phyloP scores from a whole-genome alignment of 2,329 filamentous ascomycete genomes.

The Xylariaceae sp. region DNA sequence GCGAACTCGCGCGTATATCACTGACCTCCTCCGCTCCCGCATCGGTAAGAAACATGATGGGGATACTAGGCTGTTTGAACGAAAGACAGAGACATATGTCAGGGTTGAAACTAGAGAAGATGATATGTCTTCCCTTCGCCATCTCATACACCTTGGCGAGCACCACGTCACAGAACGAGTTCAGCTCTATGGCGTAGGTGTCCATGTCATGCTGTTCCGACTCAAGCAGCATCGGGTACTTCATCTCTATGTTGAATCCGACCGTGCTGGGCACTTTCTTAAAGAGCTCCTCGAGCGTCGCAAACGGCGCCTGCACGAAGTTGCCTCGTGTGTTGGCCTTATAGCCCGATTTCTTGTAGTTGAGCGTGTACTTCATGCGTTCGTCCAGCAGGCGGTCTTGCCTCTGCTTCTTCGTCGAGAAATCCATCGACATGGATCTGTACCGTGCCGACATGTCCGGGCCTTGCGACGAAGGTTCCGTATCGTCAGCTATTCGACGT shows the following conservation, averaged over 20 bases:
- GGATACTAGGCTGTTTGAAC: slow-evolving; percentile 96
- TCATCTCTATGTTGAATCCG: slow-evolving; percentile 98
- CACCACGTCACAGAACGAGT: slow-evolving; percentile 93
- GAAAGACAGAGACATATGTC: slow-evolving; percentile 91
- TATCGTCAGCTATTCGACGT: slow-evolving; percentile 23
- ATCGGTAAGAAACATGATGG: slow-evolving; percentile 90
- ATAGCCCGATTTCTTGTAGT: slow-evolving; percentile 92
- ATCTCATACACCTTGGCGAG: slow-evolving; percentile 86
- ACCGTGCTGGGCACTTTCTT: slow-evolving; percentile 74
- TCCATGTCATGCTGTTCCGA: slow-evolving; percentile 96
- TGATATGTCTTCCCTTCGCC: slow-evolving; percentile 78
- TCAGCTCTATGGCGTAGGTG: slow-evolving; percentile 90
- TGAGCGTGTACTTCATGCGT: slow-evolving; percentile 93
- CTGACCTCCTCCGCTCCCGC: slow-evolving; percentile 77
- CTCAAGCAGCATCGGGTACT: slow-evolving; percentile 98
- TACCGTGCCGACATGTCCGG: slow-evolving; percentile 31
- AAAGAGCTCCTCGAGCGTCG: slow-evolving; percentile 92
- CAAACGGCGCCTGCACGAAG: slow-evolving; percentile 94
- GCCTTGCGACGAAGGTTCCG: slow-evolving; percentile 29
- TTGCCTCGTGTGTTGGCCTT: slow-evolving; percentile 93
- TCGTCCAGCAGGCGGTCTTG: slow-evolving; percentile 51
- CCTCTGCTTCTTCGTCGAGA: slow-evolving; percentile 37
- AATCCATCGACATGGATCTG: slow-evolving; percentile 54
- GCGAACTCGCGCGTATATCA: slow-evolving; percentile 82
- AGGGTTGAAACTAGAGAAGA: slow-evolving; percentile 96